Evolutionary conservation across 495 filamentous ascomycete species (phyloP), one percentile per base, ranked within the genome.

Genomic region (Penicillium psychrofluorescens): DNA sequence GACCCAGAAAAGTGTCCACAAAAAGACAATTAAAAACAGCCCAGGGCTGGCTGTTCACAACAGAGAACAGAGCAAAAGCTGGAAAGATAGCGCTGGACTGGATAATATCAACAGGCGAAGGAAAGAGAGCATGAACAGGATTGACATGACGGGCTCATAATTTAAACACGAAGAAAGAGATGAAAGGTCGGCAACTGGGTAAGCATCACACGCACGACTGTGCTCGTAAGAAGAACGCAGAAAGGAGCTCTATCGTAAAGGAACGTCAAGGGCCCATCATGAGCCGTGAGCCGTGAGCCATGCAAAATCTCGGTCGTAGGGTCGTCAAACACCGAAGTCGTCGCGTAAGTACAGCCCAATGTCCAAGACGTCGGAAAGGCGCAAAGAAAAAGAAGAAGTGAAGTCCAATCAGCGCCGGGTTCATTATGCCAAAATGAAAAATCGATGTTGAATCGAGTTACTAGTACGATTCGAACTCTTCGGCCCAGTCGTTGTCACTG

Each of bases 401-500:
- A 35, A 50, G 32, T 48, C 32, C 29, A 40, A 36, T 6, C 31
- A 35, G 29, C 33, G 40, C 33, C 37, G 35, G 29, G 14, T 15
- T 10, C 8, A 36, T 8, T 29, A 43, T 36, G 34, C 42, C 15
- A 38, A 40, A 31, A 38, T 38, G 15, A 13, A 2, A 40, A 33
- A 37, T 15, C 48, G 46, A 45, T 36, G 15, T 11, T 11, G 11
- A 37, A 36, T 4, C 22, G 16, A 16, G 27, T 29, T 28, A 54
- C 63, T 55, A 74, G 38, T 74, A 72, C 30, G 67, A 50, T 43
- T 71, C 68, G 45, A 67, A 59, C 13, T 75, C 70, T 45, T 76
- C 74, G 6, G 70, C 70, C 75, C 73, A 77, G 34, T 64, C 70
- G 14, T 46, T 64, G 37, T 75, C 74, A 44, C 73, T 75, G 32